Conservation (phyloP, 2,329 filamentous ascomycete species). For the Pyricularia grisea region DNA sequence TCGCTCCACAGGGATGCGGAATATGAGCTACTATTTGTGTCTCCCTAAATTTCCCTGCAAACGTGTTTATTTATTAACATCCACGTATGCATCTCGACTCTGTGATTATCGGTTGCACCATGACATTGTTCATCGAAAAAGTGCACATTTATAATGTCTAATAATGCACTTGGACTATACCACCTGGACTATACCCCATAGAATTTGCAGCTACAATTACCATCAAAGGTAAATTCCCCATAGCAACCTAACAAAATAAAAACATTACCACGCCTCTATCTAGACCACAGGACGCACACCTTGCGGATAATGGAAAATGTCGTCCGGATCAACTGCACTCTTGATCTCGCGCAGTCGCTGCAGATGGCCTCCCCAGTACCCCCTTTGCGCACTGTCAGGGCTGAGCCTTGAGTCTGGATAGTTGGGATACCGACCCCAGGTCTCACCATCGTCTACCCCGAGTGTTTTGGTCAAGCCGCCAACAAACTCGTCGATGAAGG, state of each 20-base stretch:
- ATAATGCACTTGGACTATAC: neutral
- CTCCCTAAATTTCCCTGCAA: neutral
- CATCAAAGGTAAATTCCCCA: neutral
- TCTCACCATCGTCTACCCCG: constrained; percentile 8
- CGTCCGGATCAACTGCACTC: constrained; percentile 22
- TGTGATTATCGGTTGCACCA: no score
- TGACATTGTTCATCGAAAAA: neutral
- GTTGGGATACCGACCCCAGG: constrained; percentile 31
- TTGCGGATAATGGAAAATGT: constrained; percentile 32
- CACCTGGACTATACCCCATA: no score
- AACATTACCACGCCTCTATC: neutral
- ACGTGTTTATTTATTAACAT: no score
- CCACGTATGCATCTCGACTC: no score
- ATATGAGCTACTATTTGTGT: neutral
- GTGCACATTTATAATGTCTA: neutral
- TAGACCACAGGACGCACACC: constrained; percentile 17
- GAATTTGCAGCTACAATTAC: neutral
- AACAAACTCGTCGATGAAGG: constrained; percentile 23
- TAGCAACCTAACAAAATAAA: neutral
- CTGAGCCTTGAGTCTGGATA: constrained; percentile 27
- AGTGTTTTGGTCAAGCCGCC: constrained; percentile 20
- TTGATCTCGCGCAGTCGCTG: constrained; percentile 23
- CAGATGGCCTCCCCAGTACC: constrained; percentile 28
- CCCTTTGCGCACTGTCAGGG: constrained; percentile 19
- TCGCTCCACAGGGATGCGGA: neutral